Evolutionary conservation across 495 filamentous ascomycete genomes (phyloP).

Genomic region (Neurospora terricola): DNA sequence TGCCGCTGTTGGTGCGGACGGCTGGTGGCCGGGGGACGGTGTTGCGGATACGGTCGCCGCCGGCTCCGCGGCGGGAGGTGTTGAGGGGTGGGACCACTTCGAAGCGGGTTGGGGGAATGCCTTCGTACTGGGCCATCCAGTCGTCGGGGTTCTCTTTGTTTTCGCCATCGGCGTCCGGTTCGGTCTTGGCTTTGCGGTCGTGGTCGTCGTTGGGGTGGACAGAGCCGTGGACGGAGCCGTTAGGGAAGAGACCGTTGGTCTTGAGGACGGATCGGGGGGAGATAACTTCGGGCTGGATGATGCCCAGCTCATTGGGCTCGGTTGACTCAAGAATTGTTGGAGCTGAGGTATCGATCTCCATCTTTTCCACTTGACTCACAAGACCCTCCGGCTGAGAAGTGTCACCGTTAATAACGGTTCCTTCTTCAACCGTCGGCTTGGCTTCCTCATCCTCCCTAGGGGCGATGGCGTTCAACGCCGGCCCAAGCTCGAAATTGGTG

Average conservation of each 20-base stretch:
- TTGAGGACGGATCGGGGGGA: not conserved
- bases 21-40: constrained; percentile 21
- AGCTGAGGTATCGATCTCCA: constrained; percentile 4
- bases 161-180: constrained; percentile 23
- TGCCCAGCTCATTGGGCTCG: constrained; percentile 26
- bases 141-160: constrained; percentile 20
- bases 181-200: constrained; percentile 15
- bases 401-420: constrained; percentile 25
- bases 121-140: constrained; percentile 33
- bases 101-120: constrained; percentile 70
- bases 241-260: constrained; percentile 13
- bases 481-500: constrained; percentile 74
- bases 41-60: constrained; percentile 19
- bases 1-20: constrained; percentile 14
- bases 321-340: constrained; percentile 32
- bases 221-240: constrained; percentile 2
- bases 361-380: constrained; percentile 12
- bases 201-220: constrained; percentile 15
- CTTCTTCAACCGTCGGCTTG: constrained; percentile 27
- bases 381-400: constrained; percentile 12
- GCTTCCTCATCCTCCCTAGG: constrained; percentile 64
- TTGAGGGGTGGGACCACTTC: constrained; percentile 71
- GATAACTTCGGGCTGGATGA: not conserved
- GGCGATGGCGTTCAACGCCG: constrained; percentile 78
- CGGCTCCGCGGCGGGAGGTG: constrained; percentile 20